These are phyloP conservation scores for Papiliotrema fonsecae DNA, from an alignment of 1,284 basidiomycete genomes.

Conservation along the genomic window DNA sequence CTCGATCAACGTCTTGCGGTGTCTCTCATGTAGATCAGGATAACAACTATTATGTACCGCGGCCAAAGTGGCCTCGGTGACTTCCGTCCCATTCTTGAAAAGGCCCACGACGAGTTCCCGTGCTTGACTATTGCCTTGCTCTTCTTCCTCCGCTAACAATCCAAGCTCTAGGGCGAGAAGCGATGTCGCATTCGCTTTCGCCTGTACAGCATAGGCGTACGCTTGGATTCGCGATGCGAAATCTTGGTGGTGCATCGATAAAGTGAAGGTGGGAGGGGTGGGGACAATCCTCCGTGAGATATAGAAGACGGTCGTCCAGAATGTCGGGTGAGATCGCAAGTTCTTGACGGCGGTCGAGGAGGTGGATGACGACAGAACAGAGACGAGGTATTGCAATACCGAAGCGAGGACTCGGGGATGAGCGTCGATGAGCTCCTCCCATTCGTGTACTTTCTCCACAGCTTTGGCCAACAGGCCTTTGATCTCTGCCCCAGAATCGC, in stretches of 20 bases:
- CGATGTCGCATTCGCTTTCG: constrained; percentile 39
- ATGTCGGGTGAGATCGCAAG: constrained; percentile 20
- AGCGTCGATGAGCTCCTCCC: constrained; percentile 67
- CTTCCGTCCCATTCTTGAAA: constrained; percentile 37
- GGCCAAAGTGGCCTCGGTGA: constrained; percentile 30
- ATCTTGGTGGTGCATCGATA: constrained; percentile 35
- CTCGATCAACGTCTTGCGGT: constrained; percentile 16
- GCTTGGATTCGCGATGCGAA: constrained; percentile 43
- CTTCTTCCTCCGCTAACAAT: constrained; percentile 23
- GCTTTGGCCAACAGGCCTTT: constrained; percentile 51
- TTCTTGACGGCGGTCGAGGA: constrained; percentile 18
- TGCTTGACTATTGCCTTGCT: constrained; percentile 24
- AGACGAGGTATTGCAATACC: constrained; percentile 70
- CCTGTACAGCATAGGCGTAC: constrained; percentile 59
- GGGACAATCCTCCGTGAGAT: constrained; percentile 32
- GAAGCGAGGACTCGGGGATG: constrained; percentile 72
- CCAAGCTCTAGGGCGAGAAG: constrained; percentile 33
- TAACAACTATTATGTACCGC: constrained; percentile 32
- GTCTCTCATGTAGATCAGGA: constrained; percentile 36
- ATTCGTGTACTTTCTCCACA: constrained; percentile 56
- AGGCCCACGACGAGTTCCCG: constrained; percentile 30
- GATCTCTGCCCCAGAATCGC: constrained; percentile 57
- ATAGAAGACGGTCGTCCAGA: constrained; percentile 38
- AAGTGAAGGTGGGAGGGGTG: constrained; percentile 27
- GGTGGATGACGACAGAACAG: constrained; percentile 50